Evolutionary conservation across 1,284 basidiomycete species (phyloP).

Genomic region (Ustilago tritici): DNA sequence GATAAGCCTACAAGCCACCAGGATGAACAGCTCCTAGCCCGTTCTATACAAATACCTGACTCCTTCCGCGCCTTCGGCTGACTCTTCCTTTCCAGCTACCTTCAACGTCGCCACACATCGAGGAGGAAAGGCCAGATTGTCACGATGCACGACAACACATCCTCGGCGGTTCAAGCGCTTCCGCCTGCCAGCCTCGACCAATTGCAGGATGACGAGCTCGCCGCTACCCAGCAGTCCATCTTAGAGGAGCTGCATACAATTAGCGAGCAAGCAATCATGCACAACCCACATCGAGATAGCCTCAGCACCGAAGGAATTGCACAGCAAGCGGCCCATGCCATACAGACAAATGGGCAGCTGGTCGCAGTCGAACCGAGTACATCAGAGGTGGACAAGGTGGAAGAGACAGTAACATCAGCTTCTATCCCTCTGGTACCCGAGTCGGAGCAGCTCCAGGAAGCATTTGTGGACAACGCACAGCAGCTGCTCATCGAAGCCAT

Average conservation of each 20-base stretch:
- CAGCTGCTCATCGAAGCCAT: background rate
- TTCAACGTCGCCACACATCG: background rate
- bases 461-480: background rate
- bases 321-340: background rate
- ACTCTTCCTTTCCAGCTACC: background rate
- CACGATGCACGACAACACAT: background rate
- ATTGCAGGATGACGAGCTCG: slow-evolving; percentile 27
- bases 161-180: slow-evolving; percentile 7
- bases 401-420: background rate
- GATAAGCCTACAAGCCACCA: background rate
- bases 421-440: background rate
- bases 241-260: slow-evolving; percentile 50
- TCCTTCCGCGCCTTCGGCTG: background rate
- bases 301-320: background rate
- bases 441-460: background rate
- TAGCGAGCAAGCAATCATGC: slow-evolving; percentile 28
- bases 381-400: too few relatives aligned
- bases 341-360: background rate
- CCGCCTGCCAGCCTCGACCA: background rate
- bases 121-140: background rate
- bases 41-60: background rate
- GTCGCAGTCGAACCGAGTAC: too few relatives aligned
- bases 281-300: background rate
- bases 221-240: slow-evolving; percentile 45
- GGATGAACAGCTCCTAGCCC: slow-evolving; percentile 16